Evolutionary conservation across 1,284 basidiomycete genomes (phyloP).

Genomic region (Neotropicomus parvogracilis): DNA sequence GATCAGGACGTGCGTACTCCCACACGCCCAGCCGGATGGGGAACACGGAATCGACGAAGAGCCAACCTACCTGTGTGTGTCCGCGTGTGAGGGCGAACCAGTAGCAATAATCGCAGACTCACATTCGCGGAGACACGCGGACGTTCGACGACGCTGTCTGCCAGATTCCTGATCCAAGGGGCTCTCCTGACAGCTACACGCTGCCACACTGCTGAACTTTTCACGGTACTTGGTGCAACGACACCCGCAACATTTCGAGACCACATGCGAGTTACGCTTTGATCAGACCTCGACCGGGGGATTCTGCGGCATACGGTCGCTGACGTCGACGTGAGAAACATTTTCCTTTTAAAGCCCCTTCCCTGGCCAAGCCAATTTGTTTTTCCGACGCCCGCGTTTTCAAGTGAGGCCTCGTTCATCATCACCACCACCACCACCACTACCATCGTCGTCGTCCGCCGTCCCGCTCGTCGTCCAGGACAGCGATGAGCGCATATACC

Average conservation of each 20-base stretch:
- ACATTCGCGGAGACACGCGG: constrained; percentile 13
- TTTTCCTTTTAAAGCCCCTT: constrained; percentile 13
- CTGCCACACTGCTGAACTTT: constrained; percentile 3
- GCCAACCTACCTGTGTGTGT: constrained; percentile 36
- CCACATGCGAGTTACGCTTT: constrained; percentile 16
- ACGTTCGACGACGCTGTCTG: constrained; percentile 3
- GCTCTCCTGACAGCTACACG: background rate
- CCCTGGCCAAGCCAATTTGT: constrained; percentile 18
- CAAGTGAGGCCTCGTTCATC: constrained; percentile 19
- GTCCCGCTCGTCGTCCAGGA: constrained; percentile 13
- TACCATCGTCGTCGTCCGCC: constrained; percentile 7
- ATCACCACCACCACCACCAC: constrained; percentile 18
- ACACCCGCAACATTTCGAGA: constrained; percentile 11
- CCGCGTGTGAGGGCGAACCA: constrained; percentile 12
- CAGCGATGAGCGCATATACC: constrained; percentile 35
- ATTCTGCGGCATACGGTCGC: too few species aligned
- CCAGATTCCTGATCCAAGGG: constrained; percentile 8
- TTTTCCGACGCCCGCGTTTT: constrained; percentile 14
- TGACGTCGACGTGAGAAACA: constrained; percentile 12
- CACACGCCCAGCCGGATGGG: constrained; percentile 47
- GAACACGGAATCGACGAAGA: constrained; percentile 59
- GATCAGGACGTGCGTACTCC: constrained; percentile 42
- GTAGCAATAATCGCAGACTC: constrained; percentile 14
- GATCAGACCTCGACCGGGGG: background rate
- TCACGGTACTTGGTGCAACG: background rate